These are phyloP conservation scores for Tylopilus sp. DNA, from an alignment of 1,284 basidiomycete genomes.

Conservation along the genomic window DNA sequence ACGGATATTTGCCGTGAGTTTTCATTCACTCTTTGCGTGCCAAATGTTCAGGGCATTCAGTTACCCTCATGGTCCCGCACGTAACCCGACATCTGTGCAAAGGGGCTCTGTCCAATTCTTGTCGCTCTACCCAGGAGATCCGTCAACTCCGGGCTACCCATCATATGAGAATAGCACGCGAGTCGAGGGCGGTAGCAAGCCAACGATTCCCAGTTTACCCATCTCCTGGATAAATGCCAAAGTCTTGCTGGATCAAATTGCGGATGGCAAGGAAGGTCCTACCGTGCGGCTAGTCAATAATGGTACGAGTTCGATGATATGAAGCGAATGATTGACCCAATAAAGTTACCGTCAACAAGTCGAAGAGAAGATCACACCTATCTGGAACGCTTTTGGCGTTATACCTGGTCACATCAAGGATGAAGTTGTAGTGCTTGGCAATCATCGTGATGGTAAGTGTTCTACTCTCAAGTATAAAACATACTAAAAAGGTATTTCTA, in stretches of 20 bases:
- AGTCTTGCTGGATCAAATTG: conserved; percentile 43
- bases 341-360: conserved; percentile 26
- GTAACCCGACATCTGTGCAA: conserved; percentile 66
- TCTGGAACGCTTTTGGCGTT: conserved; percentile 70
- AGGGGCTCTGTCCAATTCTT: conserved; percentile 75
- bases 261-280: conserved; percentile 33
- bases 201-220: conserved; percentile 64
- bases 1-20: conserved; percentile 52
- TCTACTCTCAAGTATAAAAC: not conserved
- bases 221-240: conserved; percentile 56
- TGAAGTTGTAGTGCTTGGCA: conserved; percentile 73
- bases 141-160: conserved; percentile 69
- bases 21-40: conserved; percentile 4
- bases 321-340: conserved; percentile 4
- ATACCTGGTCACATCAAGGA: conserved; percentile 75
- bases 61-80: conserved; percentile 70
- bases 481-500: conserved; percentile 13
- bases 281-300: conserved; percentile 46
- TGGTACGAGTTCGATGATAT: conserved; percentile 31
- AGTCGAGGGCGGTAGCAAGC: conserved; percentile 54
- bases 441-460: conserved; percentile 65
- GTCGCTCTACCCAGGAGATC: conserved; percentile 66
- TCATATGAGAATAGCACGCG: conserved; percentile 72
- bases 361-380: conserved; percentile 45
- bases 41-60: conserved; percentile 8